A percentile compares a stretch with the other conserved stretches of the same genome.
These are phyloP conservation scores for Ascocoryne sarcoides DNA, from an alignment of 2,329 filamentous ascomycete genomes.

Conservation along the genomic window DNA sequence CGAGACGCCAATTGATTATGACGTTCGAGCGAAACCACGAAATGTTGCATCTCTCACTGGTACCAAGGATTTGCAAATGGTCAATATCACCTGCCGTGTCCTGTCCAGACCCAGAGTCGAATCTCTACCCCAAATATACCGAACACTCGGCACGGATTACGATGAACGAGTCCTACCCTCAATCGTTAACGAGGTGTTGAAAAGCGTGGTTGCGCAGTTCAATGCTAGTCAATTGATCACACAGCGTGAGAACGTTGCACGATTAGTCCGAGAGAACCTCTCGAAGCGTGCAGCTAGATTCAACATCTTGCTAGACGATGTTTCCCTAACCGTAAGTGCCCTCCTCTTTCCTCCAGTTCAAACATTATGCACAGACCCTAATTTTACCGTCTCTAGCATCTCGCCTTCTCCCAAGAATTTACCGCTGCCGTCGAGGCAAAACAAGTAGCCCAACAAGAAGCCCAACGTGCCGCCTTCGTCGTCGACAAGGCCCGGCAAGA, in stretches of 20 bases:
- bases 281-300: slow-evolving; percentile 86
- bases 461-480: slow-evolving; percentile 91
- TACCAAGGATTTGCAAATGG: slow-evolving; percentile 99
- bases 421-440: slow-evolving; percentile 66
- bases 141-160: slow-evolving; percentile 90
- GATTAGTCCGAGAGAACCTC: slow-evolving; percentile 85
- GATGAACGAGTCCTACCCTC: slow-evolving; percentile 94
- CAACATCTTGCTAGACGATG: slow-evolving; percentile 96
- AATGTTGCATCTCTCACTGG: slow-evolving; percentile 95
- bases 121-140: slow-evolving; percentile 91
- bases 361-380: too few relatives aligned
- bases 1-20: slow-evolving; percentile 93
- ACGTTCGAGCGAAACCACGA: slow-evolving; percentile 94
- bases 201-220: slow-evolving; percentile 98
- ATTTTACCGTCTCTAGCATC: slow-evolving; percentile 40
- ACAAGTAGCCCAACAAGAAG: slow-evolving; percentile 80
- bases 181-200: slow-evolving; percentile 97
- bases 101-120: slow-evolving; percentile 83
- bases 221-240: slow-evolving; percentile 98
- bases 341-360: too few relatives aligned
- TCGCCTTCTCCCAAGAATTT: slow-evolving; percentile 66
- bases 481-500: slow-evolving; percentile 99
- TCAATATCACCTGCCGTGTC: slow-evolving; percentile 99
- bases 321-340: slow-evolving; percentile 75
- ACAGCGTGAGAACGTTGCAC: slow-evolving; percentile 93